Percentiles rank a stretch among this genome's conserved stretches.
Evolutionary conservation across 2,329 filamentous ascomycete species (phyloP).

Genomic region (Onygenales sp.): DNA sequence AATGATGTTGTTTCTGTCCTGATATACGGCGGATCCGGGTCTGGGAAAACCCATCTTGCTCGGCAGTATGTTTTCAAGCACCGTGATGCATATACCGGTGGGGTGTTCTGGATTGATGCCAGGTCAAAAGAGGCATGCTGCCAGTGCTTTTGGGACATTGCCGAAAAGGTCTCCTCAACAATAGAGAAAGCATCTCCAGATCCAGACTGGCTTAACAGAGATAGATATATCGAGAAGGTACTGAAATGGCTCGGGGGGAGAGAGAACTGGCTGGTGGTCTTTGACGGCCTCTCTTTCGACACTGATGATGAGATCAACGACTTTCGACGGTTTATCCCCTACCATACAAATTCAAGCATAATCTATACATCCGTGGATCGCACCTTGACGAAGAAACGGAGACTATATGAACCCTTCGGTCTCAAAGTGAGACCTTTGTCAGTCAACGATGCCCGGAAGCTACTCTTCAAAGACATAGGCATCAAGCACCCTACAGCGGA

Average conservation of each 20-base stretch:
- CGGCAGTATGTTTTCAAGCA: constrained; percentile 58
- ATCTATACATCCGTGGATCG: constrained; percentile 60
- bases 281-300: constrained; percentile 58
- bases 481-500: constrained; percentile 47
- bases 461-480: constrained; percentile 55
- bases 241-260: constrained; percentile 52
- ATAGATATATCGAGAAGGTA: constrained; percentile 48
- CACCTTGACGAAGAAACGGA: constrained; percentile 45
- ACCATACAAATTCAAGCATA: constrained; percentile 52
- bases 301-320: constrained; percentile 41
- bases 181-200: constrained; percentile 33
- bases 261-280: constrained; percentile 57
- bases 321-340: constrained; percentile 54
- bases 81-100: constrained; percentile 51
- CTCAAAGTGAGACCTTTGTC: constrained; percentile 48
- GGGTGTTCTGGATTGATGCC: constrained; percentile 61
- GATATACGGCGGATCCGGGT: constrained; percentile 55
- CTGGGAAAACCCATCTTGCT: constrained; percentile 60
- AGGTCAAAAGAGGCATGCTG: constrained; percentile 50
- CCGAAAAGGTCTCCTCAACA: constrained; percentile 45
- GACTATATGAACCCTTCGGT: constrained; percentile 50
- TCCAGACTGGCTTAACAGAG: constrained; percentile 29
- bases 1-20: constrained; percentile 55
- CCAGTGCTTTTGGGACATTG: constrained; percentile 58
- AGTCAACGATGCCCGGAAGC: constrained; percentile 47